A percentile compares a stretch with the other conserved stretches of the same genome.
Evolutionary conservation across 768 basidiomycete genomes (phyloP).

Genomic region (Phlegmacium glaucopus): DNA sequence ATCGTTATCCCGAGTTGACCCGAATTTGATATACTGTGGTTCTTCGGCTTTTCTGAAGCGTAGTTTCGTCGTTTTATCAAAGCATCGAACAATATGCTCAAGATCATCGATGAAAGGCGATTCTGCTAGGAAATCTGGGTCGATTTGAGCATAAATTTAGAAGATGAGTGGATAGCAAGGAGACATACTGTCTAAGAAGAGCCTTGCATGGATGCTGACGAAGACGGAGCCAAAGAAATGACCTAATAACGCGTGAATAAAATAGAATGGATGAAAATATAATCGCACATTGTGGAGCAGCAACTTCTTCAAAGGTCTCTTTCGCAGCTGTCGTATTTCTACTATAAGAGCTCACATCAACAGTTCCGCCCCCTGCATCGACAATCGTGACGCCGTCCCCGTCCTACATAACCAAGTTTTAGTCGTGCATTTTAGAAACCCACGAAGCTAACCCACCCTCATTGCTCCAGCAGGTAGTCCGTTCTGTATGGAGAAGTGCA

Average conservation of each 20-base stretch:
- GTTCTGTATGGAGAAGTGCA: slow-evolving; percentile 40
- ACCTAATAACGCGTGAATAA: slow-evolving; percentile 27
- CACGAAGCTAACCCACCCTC: slow-evolving; percentile 11
- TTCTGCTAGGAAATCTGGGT: slow-evolving; percentile 34
- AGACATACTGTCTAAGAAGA: not conserved
- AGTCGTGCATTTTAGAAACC: not conserved
- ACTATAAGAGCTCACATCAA: slow-evolving; percentile 55
- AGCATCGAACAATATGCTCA: slow-evolving; percentile 37
- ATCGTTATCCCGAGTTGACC: slow-evolving; percentile 41
- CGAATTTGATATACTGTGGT: slow-evolving; percentile 48
- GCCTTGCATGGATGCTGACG: slow-evolving; percentile 24
- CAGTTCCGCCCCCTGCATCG: slow-evolving; percentile 65
- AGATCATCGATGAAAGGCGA: slow-evolving; percentile 42
- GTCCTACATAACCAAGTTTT: slow-evolving; percentile 16
- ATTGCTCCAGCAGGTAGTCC: slow-evolving; percentile 21
- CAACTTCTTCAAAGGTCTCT: slow-evolving; percentile 44
- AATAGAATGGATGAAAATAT: not conserved
- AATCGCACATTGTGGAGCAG: slow-evolving; percentile 36
- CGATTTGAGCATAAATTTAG: not conserved
- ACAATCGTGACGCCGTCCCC: slow-evolving; percentile 48
- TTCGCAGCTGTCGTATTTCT: slow-evolving; percentile 22
- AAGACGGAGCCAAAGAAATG: slow-evolving; percentile 49
- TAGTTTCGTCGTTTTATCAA: slow-evolving; percentile 46
- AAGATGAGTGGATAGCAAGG: not conserved
- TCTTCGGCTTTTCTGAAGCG: slow-evolving; percentile 38